phyloP scores from a whole-genome alignment of 331 rosid genomes.

The Phaseolus coccineus region DNA sequence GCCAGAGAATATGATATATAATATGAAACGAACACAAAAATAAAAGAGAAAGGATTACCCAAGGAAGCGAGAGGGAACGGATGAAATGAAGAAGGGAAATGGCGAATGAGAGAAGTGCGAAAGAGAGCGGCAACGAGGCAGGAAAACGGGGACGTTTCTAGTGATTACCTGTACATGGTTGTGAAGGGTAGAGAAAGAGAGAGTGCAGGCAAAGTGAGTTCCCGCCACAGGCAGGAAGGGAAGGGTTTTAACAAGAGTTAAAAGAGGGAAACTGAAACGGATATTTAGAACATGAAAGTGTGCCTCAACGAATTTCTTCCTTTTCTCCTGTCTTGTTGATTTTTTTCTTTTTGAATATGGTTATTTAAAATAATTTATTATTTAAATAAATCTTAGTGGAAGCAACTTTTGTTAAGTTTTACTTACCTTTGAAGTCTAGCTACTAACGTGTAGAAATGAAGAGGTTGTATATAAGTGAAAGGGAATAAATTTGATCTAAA shows the following conservation, averaged over 20 bases:
- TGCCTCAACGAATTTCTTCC: not conserved
- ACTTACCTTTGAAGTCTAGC: too few species aligned
- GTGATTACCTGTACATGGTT: slow-evolving; percentile 34
- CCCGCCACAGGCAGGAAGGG: slow-evolving; percentile 16
- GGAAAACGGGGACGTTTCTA: slow-evolving; percentile 40
- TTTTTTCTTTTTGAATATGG: too few species aligned
- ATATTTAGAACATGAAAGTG: not conserved
- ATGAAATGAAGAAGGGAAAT: not conserved
- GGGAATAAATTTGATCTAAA: too few species aligned
- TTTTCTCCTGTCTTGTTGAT: not conserved
- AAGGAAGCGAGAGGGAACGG: slow-evolving; percentile 37
- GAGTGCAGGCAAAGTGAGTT: not conserved
- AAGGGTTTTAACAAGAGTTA: not conserved
- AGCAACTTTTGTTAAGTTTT: too few species aligned
- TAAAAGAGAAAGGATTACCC: not conserved
- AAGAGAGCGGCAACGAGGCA: slow-evolving; percentile 42
- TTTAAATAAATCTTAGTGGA: too few species aligned
- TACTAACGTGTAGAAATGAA: too few species aligned
- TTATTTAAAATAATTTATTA: too few species aligned
- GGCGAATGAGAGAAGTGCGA: slow-evolving; percentile 12
- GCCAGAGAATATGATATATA: not conserved
- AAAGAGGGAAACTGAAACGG: not conserved
- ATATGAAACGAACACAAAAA: not conserved
- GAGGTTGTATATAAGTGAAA: too few species aligned
- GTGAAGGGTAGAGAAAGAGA: not conserved